Evolutionary conservation across 495 filamentous ascomycete genomes (phyloP), one percentile per base, ranked within the genome.

Genomic region (Daldinia decipiens): DNA sequence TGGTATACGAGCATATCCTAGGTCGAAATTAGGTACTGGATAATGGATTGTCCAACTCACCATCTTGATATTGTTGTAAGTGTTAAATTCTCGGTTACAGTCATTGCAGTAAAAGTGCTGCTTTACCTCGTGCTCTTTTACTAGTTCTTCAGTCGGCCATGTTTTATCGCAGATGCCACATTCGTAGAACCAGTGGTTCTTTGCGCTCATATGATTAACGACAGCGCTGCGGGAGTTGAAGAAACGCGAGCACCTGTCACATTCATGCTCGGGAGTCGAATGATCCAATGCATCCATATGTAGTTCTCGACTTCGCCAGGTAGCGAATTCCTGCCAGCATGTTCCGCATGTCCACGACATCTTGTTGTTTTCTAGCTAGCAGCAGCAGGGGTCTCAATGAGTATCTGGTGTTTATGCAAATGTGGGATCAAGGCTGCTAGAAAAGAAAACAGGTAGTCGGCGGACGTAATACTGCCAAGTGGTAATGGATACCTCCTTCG

Each of bases 31-130:
- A 21, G n/a, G 40, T 12, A 3, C 9, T 3, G 0, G 43, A 47
- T 12, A 47, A 47, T 47, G 19, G 19, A 21, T 47, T 21, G 9
- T 4, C 19, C 43, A 24, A 24, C 43, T 47, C 15, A 76, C 77
- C 76, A 66, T 65, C 62, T 71, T 72, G 59, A 79, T 71, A 57
- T 70, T 70, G 69, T 78, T 81, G 17, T 24, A 11, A 43, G 27
- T 76, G 4, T n/a, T 15, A 40, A 80, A 80, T 0, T 1, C 0
- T 0, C 74, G 74, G 2, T 70, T 32, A 21, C 78, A 80, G 5
- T 70, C 57, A 13, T 7, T 2, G 56, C 78, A 80, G 54, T 72
- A 76, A 27, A 40, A 13, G 54, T 79, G 79, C 0, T 53, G 15
- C 0, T 68, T 52, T 17, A 70, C 32, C 52, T 79, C 65, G 47